Evolutionary conservation across 2,329 filamentous ascomycete species (phyloP), one percentile per base, ranked within the genome.

Genomic region (Cladosporium sp.): DNA sequence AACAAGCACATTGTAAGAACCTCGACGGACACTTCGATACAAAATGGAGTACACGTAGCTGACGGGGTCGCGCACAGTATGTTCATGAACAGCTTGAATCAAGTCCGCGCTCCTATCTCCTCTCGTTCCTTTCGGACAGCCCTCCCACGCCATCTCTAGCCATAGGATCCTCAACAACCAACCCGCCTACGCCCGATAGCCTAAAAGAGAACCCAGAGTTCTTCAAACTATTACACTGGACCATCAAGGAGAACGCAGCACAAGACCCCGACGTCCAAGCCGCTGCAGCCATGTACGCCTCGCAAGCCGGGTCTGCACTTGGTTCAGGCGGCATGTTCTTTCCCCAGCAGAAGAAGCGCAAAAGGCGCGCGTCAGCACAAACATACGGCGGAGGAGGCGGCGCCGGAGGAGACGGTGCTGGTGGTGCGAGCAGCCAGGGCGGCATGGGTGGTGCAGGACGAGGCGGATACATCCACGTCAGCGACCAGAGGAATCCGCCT

Each of bases 381-480:
- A 40, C 38, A 7, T n/a, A 22, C 12, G 63, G 66, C 19, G 67
- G 67, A 16, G 65, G 67, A 3, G 67, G 69, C 25, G 69, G 70
- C 27, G 64, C 71, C 9, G 67, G 68, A 7, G 73, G 75, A 19
- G 74, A 69, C 48, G 72, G 75, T 15, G 74, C 75, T 7, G 75
- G 77, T n/a, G 78, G 77, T 30, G 78, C 79, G 7, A 80, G 73
- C 55, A 43, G 39, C n/a, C 80, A 83, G 57, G 79, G 79, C 15
- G 80, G 80, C 43, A 72, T 71, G 51, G 80, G 79, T 2, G 76
- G 78, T 15, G 79, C 68, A 13, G 79, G 79, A 1, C 68, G 77
- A 55, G 80, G 80, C 16, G 81, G 81, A 1, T 83, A 76, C 68
- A 78, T 84, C 35, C 81, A 84, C 60, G 72, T 84, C n/a, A 81